Percentiles rank a stretch among this genome's conserved stretches.
Evolutionary conservation across 129 eudicot species (phyloP).

Genomic region (Centaurea solstitialis): DNA sequence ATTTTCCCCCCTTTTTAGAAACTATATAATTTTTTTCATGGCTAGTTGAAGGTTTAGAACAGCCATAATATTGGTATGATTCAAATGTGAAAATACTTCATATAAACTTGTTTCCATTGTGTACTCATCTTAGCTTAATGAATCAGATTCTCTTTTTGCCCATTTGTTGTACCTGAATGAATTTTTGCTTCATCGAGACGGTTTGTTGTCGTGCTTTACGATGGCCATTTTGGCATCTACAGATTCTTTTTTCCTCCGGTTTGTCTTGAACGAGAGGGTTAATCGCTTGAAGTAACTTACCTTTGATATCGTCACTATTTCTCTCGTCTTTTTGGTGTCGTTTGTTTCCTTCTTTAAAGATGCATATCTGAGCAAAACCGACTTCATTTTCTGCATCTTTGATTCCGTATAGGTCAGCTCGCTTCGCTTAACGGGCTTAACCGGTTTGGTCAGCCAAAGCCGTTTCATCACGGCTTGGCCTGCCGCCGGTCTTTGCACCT

Average conservation of each 20-base stretch:
- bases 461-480: slow-evolving; percentile 32
- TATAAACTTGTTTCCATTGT: slow-evolving; percentile 9
- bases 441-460: slow-evolving; percentile 19
- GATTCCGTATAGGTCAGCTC: slow-evolving; percentile 28
- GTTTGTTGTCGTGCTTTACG: slow-evolving; percentile 39
- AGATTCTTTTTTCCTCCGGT: slow-evolving; percentile 27
- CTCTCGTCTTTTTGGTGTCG: slow-evolving; percentile 30
- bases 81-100: slow-evolving; percentile 17
- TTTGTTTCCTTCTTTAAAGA: slow-evolving; percentile 50
- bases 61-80: slow-evolving; percentile 23
- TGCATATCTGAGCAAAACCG: slow-evolving; percentile 55
- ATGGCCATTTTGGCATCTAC: slow-evolving; percentile 25
- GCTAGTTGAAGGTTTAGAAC: slow-evolving; percentile 22
- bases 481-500: slow-evolving; percentile 25
- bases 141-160: slow-evolving; percentile 10
- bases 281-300: slow-evolving; percentile 44
- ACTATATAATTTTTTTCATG: slow-evolving; percentile 24
- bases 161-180: neutral
- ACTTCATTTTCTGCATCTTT: slow-evolving; percentile 58
- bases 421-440: slow-evolving; percentile 31
- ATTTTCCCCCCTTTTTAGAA: neutral
- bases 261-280: slow-evolving; percentile 52
- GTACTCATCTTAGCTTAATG: slow-evolving; percentile 21
- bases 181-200: slow-evolving; percentile 11
- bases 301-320: slow-evolving; percentile 30